Evolutionary conservation across 768 basidiomycete genomes (phyloP).

Genomic region (Lactifluus rugatus): DNA sequence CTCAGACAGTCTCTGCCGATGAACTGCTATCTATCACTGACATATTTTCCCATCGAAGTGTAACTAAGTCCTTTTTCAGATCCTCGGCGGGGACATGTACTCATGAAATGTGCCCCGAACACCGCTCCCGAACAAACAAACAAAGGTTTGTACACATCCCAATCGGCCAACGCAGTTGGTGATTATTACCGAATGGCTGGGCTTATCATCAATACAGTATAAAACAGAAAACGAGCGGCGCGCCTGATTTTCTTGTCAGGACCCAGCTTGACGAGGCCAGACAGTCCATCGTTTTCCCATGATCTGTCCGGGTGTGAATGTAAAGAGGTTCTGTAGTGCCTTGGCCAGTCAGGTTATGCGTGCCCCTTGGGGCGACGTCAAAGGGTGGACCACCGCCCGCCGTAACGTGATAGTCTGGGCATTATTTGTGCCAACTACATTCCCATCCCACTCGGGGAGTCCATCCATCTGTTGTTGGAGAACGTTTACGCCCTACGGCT

Average conservation of each 20-base stretch:
- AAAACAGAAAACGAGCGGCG: not conserved
- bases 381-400: not conserved
- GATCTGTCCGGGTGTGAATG: not conserved
- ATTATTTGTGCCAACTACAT: not conserved
- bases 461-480: not conserved
- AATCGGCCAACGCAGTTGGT: not conserved
- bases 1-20: not conserved
- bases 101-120: not conserved
- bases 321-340: not conserved
- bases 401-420: not conserved
- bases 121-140: not conserved
- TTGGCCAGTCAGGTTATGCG: not conserved
- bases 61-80: not conserved
- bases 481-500: not conserved
- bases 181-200: not conserved
- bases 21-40: not conserved
- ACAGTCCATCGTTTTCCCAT: too few species aligned
- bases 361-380: not conserved
- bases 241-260: not conserved
- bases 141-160: not conserved
- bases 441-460: not conserved
- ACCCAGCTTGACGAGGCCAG: too few species aligned
- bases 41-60: not conserved
- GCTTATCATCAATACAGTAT: not conserved
- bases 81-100: not conserved